Conservation (phyloP, 163 green algal genomes). For the Scenedesmus sp. region DNA sequence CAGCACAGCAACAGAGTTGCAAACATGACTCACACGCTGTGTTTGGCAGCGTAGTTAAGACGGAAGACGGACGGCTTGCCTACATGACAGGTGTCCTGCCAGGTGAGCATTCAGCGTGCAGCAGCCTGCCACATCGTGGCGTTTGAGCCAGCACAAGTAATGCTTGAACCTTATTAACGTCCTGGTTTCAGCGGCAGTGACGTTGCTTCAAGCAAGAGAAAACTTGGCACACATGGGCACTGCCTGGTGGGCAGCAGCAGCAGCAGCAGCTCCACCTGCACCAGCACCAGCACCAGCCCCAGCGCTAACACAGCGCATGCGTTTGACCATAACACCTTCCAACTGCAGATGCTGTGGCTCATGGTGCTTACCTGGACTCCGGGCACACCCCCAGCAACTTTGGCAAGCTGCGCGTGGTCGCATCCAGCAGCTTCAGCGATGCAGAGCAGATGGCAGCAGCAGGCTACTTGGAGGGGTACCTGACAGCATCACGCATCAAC, state of each 20-base stretch:
- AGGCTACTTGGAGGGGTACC: constrained; percentile 74
- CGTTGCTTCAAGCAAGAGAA: neutral
- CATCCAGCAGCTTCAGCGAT: constrained; percentile 55
- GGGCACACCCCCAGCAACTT: constrained; percentile 69
- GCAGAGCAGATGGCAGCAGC: constrained; percentile 64
- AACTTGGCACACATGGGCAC: neutral
- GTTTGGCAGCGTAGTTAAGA: neutral
- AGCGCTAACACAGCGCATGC: neutral
- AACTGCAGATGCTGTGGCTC: constrained; percentile 55
- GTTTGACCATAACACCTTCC: neutral
- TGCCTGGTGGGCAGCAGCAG: too few relatives aligned
- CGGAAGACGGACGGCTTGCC: neutral
- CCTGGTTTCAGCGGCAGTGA: neutral
- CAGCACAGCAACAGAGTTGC: neutral
- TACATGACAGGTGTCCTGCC: constrained; percentile 13
- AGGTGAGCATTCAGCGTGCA: neutral
- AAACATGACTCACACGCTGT: neutral
- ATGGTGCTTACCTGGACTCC: constrained; percentile 66
- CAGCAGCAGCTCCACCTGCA: neutral
- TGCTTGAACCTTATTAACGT: neutral
- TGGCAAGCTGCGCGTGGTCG: constrained; percentile 71
- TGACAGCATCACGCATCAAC: constrained; percentile 71
- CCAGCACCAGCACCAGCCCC: neutral
- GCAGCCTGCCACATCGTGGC: neutral
- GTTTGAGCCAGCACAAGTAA: neutral